Base-by-base conservation (phyloP, 2,329 filamentous ascomycete genomes). In the Fusarium setosum region DNA sequence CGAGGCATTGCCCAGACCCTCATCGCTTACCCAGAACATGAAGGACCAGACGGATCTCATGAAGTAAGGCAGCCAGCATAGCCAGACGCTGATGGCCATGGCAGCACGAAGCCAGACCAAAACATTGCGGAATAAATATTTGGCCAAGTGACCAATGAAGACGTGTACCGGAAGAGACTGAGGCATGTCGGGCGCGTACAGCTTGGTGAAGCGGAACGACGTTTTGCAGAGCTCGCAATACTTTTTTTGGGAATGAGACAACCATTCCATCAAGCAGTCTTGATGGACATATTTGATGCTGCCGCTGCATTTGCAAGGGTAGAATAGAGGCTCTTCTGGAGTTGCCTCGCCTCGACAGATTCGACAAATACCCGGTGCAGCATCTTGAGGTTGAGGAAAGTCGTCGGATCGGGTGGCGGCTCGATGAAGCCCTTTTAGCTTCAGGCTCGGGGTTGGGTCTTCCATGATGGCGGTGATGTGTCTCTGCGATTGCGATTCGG, bases 141-240 rank as follows among this genome's bases (percentile, higher is more conserved):
- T 84, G 53, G 88, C 81, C 71, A 95, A 88, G 78, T 96, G 92
- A 65, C 89, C 89, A 56, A 94, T 69, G 72, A 99, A 97, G 63
- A 99, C 84, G 45, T 90, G 86, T 37, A 90, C 85, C 0, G 96
- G 96, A 13, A 99, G 85, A 12, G 87, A 88, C 64, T 88, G 87
- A 2, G 96, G 96, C 96, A 99, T 99, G 74, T 94, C 88, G 5
- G 94, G 93, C 63, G 94, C 90, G 81, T 99, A 99, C 35, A 99
- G 87, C 80, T 99, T 99, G 52, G 96, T 99, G 82, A 99, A 99
- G 61, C 94, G 92, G 75, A 98, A 99, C 0, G 94, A 90, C 3
- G 96, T 99, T 82, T 99, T 99, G 88, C 96, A 99, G 32, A 99
- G 89, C 82, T 99, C 96, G 84, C 96, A 99, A 83, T 99, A 92